Evolutionary conservation across 163 green algal species (phyloP).

Genomic region (Chlamydomonas reinhardtii): DNA sequence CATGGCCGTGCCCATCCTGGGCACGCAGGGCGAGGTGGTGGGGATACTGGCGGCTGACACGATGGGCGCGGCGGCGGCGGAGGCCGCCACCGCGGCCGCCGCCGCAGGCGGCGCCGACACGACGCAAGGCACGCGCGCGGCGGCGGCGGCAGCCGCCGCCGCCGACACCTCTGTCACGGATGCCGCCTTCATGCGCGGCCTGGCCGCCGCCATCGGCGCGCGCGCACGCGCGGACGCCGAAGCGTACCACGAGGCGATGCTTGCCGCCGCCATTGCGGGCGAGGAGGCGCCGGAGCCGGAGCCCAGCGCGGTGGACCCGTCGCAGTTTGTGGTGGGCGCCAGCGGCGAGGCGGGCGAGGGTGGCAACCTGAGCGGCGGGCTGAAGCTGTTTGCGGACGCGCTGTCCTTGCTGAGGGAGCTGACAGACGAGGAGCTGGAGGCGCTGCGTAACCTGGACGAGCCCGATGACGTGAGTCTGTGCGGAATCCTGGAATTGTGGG

Average conservation of each 20-base stretch:
- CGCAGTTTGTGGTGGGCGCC: slow-evolving; percentile 31
- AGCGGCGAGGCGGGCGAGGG: background rate
- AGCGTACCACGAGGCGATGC: slow-evolving; percentile 21
- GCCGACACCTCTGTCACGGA: background rate
- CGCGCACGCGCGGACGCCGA: slow-evolving; percentile 6
- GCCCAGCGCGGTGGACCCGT: slow-evolving; percentile 34
- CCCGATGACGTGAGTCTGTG: slow-evolving; percentile 34
- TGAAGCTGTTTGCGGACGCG: slow-evolving; percentile 53
- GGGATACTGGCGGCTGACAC: slow-evolving; percentile 56
- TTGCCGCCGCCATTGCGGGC: slow-evolving; percentile 8
- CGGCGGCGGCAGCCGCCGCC: background rate
- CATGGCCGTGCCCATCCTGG: slow-evolving; percentile 48
- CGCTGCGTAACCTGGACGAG: slow-evolving; percentile 36
- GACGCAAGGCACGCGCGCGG: background rate
- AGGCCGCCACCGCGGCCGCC: background rate
- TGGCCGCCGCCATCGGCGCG: slow-evolving; percentile 13
- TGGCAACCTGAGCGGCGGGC: slow-evolving; percentile 33
- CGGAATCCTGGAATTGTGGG: too few species aligned
- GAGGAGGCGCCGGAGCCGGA: background rate
- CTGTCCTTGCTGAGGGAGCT: slow-evolving; percentile 43
- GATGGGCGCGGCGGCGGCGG: background rate
- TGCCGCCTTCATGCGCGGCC: slow-evolving; percentile 23
- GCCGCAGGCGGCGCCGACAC: background rate
- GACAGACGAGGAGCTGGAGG: slow-evolving; percentile 45
- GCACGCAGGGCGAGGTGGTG: slow-evolving; percentile 51